A percentile compares a stretch with the other conserved stretches of the same genome.
phyloP scores from a whole-genome alignment of 179 eudicot species.

The Monotropa hypopitys region DNA sequence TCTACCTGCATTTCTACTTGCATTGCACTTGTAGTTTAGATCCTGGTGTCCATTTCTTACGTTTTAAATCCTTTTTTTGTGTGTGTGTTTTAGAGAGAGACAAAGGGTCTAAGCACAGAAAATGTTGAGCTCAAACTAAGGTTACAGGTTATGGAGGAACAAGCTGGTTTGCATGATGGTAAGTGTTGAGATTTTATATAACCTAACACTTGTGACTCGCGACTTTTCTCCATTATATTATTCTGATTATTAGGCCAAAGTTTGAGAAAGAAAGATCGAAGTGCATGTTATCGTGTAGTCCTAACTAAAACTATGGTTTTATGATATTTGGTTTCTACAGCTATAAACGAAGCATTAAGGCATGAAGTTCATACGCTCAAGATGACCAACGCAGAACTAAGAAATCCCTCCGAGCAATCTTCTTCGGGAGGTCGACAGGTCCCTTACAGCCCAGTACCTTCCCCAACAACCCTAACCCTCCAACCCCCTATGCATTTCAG shows the following conservation, averaged over 20 bases:
- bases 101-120: slow-evolving; percentile 37
- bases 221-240: background rate
- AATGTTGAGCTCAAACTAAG: slow-evolving; percentile 55
- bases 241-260: background rate
- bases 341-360: slow-evolving; percentile 40
- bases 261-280: background rate
- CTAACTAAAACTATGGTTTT: background rate
- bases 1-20: background rate
- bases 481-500: background rate
- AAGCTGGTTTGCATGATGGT: slow-evolving; percentile 63
- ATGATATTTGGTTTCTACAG: slow-evolving; percentile 15
- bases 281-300: background rate
- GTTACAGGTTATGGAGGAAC: slow-evolving; percentile 52
- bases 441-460: background rate
- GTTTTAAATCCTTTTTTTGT: background rate
- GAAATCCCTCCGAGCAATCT: slow-evolving; percentile 29
- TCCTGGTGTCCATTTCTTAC: background rate
- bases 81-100: slow-evolving; percentile 31
- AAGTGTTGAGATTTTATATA: background rate
- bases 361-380: slow-evolving; percentile 46
- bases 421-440: slow-evolving; percentile 14
- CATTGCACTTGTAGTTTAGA: no score
- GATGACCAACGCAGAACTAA: slow-evolving; percentile 41
- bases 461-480: slow-evolving; percentile 1
- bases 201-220: no score